Percentiles rank a stretch among this genome's conserved stretches.
Evolutionary conservation across 2,329 filamentous ascomycete genomes (phyloP).

Genomic region (Calycina marina): DNA sequence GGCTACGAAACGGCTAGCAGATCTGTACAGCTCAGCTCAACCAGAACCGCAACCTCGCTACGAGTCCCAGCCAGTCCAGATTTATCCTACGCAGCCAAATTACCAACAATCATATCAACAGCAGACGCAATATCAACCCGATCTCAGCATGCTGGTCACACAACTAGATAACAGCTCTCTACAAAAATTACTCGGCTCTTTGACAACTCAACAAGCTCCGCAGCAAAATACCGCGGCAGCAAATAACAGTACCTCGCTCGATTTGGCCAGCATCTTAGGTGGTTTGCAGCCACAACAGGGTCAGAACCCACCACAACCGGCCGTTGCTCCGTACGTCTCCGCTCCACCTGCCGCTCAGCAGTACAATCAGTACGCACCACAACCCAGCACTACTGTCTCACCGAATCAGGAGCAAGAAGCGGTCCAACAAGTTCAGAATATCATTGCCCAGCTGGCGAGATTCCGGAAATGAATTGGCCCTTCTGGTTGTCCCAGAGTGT

Average conservation of each 20-base stretch:
- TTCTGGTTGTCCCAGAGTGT: too few relatives aligned
- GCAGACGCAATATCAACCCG: conserved; percentile 28
- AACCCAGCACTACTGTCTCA: too few relatives aligned
- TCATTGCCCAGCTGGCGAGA: conserved; percentile 58
- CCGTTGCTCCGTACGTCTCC: conserved; percentile 16
- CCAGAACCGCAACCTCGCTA: neutral
- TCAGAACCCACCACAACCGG: conserved; percentile 22
- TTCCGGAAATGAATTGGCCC: conserved; percentile 41
- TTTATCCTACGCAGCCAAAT: neutral
- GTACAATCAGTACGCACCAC: conserved; percentile 19
- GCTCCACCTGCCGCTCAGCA: conserved; percentile 14
- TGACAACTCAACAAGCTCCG: conserved; percentile 23
- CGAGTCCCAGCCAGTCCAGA: conserved; percentile 11
- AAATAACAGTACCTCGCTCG: conserved; percentile 23
- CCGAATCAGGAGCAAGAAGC: conserved; percentile 20
- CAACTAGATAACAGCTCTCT: conserved; percentile 54
- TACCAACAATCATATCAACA: neutral
- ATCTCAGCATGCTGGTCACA: conserved; percentile 50
- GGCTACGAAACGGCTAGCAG: neutral
- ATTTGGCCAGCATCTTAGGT: conserved; percentile 20
- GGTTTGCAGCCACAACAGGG: conserved; percentile 14
- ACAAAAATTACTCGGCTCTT: conserved; percentile 52
- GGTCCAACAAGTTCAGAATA: conserved; percentile 49
- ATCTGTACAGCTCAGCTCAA: neutral
- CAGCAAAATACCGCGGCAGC: conserved; percentile 8